Evolutionary conservation across 2,329 filamentous ascomycete genomes (phyloP), one percentile per base, ranked within the genome.

Genomic region (Clonostachys rhizophaga): DNA sequence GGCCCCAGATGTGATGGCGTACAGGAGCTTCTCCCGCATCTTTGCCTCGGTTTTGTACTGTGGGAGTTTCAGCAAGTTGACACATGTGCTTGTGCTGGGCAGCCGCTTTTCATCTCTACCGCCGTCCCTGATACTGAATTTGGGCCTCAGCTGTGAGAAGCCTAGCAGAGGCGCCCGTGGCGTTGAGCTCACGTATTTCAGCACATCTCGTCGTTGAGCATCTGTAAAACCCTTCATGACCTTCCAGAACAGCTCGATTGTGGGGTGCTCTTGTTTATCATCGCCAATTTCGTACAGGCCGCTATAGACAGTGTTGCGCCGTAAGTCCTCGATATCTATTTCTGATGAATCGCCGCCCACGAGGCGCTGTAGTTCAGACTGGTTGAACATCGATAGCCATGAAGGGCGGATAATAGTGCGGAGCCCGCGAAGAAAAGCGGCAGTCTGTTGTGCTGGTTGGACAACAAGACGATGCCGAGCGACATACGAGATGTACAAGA

Each of bases 371-470:
- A 99, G 78, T 64, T 99, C 94, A 4, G 83, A 83, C 64, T 96
- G 92, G 65, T 99, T 99, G 74, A 99, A 99, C 94, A 99, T 97
- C 58, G 87, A 91, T 5, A 99, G 78, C 94, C 94, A 99, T 5
- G 83, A 82, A 0, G 92, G 91, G 49, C 91, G 86, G 54, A 99
- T 94, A 60, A 99, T 95, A 53, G 85, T 78, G 18, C 87, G 83
- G 2, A 99, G 81, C 0, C 94, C 94, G 47, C 83, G 83, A 8
- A 99, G 78, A 64, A 99, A 99, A 2, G 91, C 90, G 18, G 83
- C 78, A 1, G 91, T 96, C 60, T 96, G 91, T n/a, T 76, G 70
- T 44, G 79, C 79, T 2, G 89, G 88, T 60, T 97, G 94, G 2
- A 80, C 76, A 47, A 91, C 84, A 0, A 99, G 81, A 11, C 91